phyloP scores from a whole-genome alignment of 2,329 filamentous ascomycete genomes.

The Clarireedia homoeocarpa region DNA sequence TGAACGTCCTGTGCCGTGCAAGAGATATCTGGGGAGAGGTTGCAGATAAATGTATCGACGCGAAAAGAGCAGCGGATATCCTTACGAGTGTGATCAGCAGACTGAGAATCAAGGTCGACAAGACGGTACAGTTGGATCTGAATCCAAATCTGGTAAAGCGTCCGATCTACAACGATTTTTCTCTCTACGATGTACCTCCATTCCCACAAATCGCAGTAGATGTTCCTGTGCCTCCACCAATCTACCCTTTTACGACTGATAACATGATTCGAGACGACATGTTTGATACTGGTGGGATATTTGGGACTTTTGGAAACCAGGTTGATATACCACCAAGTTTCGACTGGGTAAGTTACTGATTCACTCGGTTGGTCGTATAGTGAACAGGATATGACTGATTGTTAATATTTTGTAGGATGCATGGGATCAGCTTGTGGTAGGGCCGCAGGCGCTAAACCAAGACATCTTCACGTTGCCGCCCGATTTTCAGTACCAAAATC shows the following conservation, averaged over 20 bases:
- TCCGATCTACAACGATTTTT: background rate
- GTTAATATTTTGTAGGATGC: slow-evolving; percentile 10
- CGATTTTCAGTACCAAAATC: no score
- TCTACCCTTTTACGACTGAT: background rate
- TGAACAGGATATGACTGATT: background rate
- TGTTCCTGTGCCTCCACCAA: slow-evolving; percentile 1
- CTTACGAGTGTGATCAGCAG: slow-evolving; percentile 16
- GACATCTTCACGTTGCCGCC: background rate
- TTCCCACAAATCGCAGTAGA: slow-evolving; percentile 8
- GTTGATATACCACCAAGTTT: slow-evolving; percentile 16
- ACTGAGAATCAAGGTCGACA: slow-evolving; percentile 8
- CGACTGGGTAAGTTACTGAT: slow-evolving; percentile 17
- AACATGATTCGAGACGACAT: slow-evolving; percentile 14
- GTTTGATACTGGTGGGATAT: background rate
- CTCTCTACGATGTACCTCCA: no score
- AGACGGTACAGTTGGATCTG: background rate
- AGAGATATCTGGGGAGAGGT: slow-evolving; percentile 21
- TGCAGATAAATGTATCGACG: slow-evolving; percentile 19
- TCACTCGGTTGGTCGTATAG: no score
- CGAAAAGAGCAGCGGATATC: slow-evolving; percentile 16
- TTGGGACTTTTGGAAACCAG: slow-evolving; percentile 14
- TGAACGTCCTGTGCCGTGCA: slow-evolving; percentile 16
- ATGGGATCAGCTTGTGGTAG: slow-evolving; percentile 18
- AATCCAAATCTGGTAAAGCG: background rate
- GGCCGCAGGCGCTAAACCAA: background rate